Base-by-base conservation (phyloP, 768 basidiomycete genomes). In the Lentinula sp. region DNA sequence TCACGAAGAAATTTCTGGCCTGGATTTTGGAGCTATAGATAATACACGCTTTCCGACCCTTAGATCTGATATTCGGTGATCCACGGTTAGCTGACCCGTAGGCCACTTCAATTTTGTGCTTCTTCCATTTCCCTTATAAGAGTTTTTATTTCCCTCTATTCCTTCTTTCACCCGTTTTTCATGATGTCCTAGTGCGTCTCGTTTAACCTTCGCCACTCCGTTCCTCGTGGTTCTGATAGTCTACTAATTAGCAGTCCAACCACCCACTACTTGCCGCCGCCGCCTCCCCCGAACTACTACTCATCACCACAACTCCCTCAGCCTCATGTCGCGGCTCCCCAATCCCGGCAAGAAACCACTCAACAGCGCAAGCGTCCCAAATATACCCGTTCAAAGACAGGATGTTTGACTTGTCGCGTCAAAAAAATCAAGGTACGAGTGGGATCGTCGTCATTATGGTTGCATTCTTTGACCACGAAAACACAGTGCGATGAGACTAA, bases 311-410 rank as follows among this genome's bases (percentile, higher is more conserved):
- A 72, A 61, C n/a, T 61, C 39, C 46, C 57, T 51, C 69, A 77
- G 66, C 73, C 73, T 63, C 85, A 87, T 63, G 73, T 81, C 49
- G 76, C 82, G 60, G 70, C 79, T 10, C 75, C 81, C 3, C 78
- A 78, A 23, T 72, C 81, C 58, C 79, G 81, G 56, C 74, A 73
- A 39, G 88, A 85, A 52, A 62, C 79, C 28, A 68, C 78, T 15
- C 79, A 81, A 67, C 79, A 81, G 67, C 82, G 91, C 62, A 92
- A 91, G 71, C 87, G 91, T 39, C 92, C 91, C 53, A 97, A 97
- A 79, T 95, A 95, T 67, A 93, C 91, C 64, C 84, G 95, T 67
- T 93, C 91, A 74, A 95, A 96, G 77, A 94, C 93, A 1, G 95
- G 95, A 23, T 98, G 95, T 71, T 76, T 96, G 70, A 95, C 92